Evolutionary conservation across 1,139 yeast species (phyloP).

Genomic region (Geotrichum macrosporum): DNA sequence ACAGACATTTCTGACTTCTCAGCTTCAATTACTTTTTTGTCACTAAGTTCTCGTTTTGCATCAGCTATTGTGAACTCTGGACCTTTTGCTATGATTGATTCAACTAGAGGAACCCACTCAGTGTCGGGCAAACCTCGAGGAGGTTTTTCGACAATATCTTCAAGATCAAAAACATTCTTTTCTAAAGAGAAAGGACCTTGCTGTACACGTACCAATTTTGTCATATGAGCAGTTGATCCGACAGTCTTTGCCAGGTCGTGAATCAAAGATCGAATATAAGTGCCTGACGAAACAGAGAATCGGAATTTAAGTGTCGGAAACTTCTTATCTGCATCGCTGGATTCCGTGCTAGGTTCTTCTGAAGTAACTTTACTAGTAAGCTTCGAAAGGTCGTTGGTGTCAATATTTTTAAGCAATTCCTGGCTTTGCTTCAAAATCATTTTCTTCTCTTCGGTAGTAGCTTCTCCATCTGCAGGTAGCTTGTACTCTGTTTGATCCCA

Average conservation of each 20-base stretch:
- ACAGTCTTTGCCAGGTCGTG: slow-evolving; percentile 85
- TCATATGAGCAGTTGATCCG: slow-evolving; percentile 86
- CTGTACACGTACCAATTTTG: slow-evolving; percentile 61
- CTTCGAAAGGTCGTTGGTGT: slow-evolving; percentile 9
- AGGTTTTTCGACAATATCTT: slow-evolving; percentile 47
- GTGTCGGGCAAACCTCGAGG: slow-evolving; percentile 5
- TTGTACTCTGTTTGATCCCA: slow-evolving; percentile 18
- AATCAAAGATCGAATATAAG: slow-evolving; percentile 83
- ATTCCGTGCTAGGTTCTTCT: not conserved
- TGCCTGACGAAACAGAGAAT: slow-evolving; percentile 87
- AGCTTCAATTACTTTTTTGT: not conserved
- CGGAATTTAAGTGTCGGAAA: slow-evolving; percentile 50
- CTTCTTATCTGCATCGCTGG: slow-evolving; percentile 5
- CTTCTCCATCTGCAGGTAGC: slow-evolving; percentile 19
- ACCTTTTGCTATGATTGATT: slow-evolving; percentile 17
- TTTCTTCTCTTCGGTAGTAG: slow-evolving; percentile 16
- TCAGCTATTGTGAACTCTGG: slow-evolving; percentile 13
- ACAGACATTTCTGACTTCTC: not conserved
- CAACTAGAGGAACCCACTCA: slow-evolving; percentile 22
- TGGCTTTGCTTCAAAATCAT: slow-evolving; percentile 17
- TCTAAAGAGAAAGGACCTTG: slow-evolving; percentile 84
- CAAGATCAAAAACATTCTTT: slow-evolving; percentile 62
- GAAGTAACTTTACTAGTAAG: slow-evolving; percentile 12
- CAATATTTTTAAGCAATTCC: slow-evolving; percentile 12
- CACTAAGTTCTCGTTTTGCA: not conserved